Evolutionary conservation across 1,284 basidiomycete species (phyloP).

Genomic region (Rhizoctonia solani): DNA sequence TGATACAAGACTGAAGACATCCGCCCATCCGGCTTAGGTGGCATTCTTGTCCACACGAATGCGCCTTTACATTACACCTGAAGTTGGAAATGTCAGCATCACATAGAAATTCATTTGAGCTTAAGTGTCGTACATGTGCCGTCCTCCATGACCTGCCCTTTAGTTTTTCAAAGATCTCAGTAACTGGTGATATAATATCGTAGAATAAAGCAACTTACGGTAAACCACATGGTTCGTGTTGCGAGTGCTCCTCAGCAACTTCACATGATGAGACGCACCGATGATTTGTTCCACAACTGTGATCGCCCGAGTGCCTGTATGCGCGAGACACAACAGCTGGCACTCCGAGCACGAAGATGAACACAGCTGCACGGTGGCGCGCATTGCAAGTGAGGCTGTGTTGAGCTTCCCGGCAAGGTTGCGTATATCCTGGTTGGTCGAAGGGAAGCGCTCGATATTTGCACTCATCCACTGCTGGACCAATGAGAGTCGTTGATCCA

Average conservation of each 20-base stretch:
- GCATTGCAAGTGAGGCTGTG: constrained; percentile 13
- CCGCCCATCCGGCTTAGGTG: constrained; percentile 51
- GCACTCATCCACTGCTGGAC: constrained; percentile 32
- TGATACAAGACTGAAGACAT: constrained; percentile 55
- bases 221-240: constrained; percentile 48
- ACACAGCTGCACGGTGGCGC: constrained; percentile 28
- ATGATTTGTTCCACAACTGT: constrained; percentile 38
- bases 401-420: constrained; percentile 22
- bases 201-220: constrained; percentile 46
- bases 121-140: constrained; percentile 54
- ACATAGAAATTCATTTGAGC: not conserved
- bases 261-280: constrained; percentile 36
- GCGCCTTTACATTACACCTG: constrained; percentile 55
- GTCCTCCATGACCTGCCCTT: constrained; percentile 59
- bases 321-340: constrained; percentile 23
- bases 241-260: constrained; percentile 29
- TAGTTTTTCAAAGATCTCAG: constrained; percentile 7
- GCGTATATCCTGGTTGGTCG: constrained; percentile 27
- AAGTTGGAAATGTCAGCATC: not conserved
- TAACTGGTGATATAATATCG: not conserved
- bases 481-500: constrained; percentile 22
- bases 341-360: constrained; percentile 28
- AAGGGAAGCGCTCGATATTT: constrained; percentile 34
- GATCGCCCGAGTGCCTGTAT: constrained; percentile 23
- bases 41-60: constrained; percentile 58